A percentile compares a stretch with the other conserved stretches of the same genome.
These are phyloP conservation scores for Solanum pennellii DNA, from an alignment of 257 asterid genomes.

Conservation along the genomic window DNA sequence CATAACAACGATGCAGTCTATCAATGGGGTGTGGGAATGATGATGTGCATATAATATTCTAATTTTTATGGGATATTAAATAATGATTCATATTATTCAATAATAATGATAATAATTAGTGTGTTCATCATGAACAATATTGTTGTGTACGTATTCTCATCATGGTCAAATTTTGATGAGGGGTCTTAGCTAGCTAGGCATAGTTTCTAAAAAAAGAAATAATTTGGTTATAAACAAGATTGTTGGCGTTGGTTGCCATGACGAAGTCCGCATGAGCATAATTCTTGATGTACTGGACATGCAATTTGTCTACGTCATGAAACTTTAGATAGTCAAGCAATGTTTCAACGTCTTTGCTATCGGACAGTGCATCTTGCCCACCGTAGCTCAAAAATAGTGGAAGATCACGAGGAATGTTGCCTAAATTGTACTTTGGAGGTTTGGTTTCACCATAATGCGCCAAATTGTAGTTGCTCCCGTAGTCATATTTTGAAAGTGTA, in stretches of 20 bases:
- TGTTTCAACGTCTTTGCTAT: constrained; percentile 38
- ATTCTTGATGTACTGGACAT: constrained; percentile 19
- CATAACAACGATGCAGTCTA: background rate
- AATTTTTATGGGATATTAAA: background rate
- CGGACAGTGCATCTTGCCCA: constrained; percentile 37
- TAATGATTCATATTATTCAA: background rate
- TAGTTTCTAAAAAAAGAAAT: constrained; percentile 25
- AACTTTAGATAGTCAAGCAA: constrained; percentile 17
- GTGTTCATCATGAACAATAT: background rate
- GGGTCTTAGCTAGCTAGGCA: background rate
- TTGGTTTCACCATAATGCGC: constrained; percentile 35
- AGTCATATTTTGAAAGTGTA: constrained; percentile 33
- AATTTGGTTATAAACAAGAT: constrained; percentile 35
- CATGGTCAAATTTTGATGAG: background rate
- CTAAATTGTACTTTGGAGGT: constrained; percentile 44
- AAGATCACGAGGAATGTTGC: constrained; percentile 26
- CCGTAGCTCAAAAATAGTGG: constrained; percentile 50
- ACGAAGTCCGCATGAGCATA: constrained; percentile 54
- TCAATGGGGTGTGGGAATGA: background rate
- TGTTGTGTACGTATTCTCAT: background rate
- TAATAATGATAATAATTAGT: background rate
- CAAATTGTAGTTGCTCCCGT: constrained; percentile 26
- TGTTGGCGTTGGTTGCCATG: constrained; percentile 32
- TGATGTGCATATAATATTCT: background rate
- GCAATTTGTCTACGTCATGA: constrained; percentile 36